These are phyloP conservation scores for Apium graveolens DNA, from an alignment of 129 eudicot species.

Conservation along the genomic window DNA sequence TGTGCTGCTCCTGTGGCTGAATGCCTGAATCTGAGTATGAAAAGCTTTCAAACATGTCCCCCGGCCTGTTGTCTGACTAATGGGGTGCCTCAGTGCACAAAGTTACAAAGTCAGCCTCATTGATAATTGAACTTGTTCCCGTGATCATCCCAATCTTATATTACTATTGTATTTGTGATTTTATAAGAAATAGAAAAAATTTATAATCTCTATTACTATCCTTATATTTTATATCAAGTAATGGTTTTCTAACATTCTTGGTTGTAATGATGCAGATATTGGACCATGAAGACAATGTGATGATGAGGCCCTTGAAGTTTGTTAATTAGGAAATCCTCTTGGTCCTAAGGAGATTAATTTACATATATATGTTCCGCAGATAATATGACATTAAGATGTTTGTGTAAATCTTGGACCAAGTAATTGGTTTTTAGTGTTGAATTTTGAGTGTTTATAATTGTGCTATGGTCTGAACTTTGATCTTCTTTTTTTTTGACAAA, in stretches of 20 bases:
- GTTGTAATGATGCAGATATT: slow-evolving; percentile 54
- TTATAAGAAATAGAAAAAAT: too few relatives aligned
- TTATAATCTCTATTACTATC: too few relatives aligned
- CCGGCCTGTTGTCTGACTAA: not conserved
- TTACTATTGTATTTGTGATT: too few relatives aligned
- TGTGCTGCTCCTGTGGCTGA: not conserved
- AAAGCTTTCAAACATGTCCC: slow-evolving; percentile 1
- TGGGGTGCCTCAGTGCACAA: not conserved
- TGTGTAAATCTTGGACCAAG: not conserved
- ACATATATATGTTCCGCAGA: not conserved
- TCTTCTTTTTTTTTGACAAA: too few relatives aligned
- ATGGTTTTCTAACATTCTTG: not conserved
- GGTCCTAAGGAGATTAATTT: not conserved
- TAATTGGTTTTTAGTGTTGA: not conserved
- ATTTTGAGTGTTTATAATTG: too few relatives aligned
- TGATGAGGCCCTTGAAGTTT: slow-evolving; percentile 91
- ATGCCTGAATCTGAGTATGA: not conserved
- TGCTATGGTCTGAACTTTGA: too few relatives aligned
- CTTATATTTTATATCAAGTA: not conserved
- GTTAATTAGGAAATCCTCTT: slow-evolving; percentile 17
- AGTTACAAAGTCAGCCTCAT: not conserved
- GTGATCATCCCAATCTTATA: not conserved
- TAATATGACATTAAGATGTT: not conserved
- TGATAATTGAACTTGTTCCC: not conserved
- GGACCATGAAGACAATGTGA: slow-evolving; percentile 92